Conservation (phyloP, 2,329 filamentous ascomycete genomes). For the Madurella fahalii region DNA sequence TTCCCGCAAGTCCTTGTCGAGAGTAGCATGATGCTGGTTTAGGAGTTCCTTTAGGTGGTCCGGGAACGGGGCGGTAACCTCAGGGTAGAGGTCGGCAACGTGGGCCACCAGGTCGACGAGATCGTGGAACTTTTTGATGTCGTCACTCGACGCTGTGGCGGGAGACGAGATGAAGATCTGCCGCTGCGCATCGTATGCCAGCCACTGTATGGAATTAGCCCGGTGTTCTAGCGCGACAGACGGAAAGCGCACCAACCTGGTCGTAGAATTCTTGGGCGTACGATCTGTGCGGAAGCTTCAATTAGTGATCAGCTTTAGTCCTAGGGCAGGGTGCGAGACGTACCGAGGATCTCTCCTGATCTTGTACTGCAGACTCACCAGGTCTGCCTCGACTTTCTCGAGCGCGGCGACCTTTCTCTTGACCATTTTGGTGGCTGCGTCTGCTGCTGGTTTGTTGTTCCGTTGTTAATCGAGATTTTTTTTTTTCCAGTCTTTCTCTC, state of each 20-base stretch:
- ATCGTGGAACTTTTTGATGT: conserved; percentile 80
- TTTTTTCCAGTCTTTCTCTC: conserved; percentile 1
- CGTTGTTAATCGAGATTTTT: conserved; percentile 11
- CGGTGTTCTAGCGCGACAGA: background rate
- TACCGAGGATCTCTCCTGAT: conserved; percentile 80
- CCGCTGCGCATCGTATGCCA: conserved; percentile 54
- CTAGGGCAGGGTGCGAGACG: conserved; percentile 29
- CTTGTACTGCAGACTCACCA: conserved; percentile 88
- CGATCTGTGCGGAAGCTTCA: conserved; percentile 48
- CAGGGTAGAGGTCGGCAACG: conserved; percentile 87
- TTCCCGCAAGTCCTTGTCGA: conserved; percentile 83
- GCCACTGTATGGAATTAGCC: conserved; percentile 19
- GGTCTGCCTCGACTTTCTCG: conserved; percentile 90
- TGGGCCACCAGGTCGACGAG: conserved; percentile 92
- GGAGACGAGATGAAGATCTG: conserved; percentile 89
- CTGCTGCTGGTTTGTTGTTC: background rate
- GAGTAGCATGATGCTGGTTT: conserved; percentile 71
- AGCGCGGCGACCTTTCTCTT: conserved; percentile 89
- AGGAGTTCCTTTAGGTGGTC: conserved; percentile 78
- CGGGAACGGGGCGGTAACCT: conserved; percentile 71
- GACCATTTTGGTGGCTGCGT: conserved; percentile 53
- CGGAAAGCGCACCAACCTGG: conserved; percentile 8
- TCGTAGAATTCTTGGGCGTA: conserved; percentile 78
- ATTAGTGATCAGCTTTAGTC: background rate
- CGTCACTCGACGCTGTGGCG: conserved; percentile 69